Evolutionary conservation across 768 basidiomycete species (phyloP).

Genomic region (Suillus americanus): DNA sequence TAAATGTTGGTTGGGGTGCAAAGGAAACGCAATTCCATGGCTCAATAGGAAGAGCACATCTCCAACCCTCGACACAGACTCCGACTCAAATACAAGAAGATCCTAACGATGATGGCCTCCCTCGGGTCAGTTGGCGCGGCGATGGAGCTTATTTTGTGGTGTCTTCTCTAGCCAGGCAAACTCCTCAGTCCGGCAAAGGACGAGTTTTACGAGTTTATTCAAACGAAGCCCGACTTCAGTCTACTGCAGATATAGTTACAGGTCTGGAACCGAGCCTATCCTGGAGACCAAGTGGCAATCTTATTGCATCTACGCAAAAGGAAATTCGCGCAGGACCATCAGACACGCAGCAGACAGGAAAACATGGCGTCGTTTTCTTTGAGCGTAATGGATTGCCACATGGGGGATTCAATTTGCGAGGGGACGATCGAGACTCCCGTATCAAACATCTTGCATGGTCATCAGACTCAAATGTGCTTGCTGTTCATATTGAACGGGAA

Average conservation of each 20-base stretch:
- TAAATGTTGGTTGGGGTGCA: slow-evolving; percentile 97
- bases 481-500: slow-evolving; percentile 77
- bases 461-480: slow-evolving; percentile 81
- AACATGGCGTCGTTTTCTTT: slow-evolving; percentile 89
- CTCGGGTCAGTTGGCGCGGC: slow-evolving; percentile 90
- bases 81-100: slow-evolving; percentile 46
- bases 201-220: slow-evolving; percentile 33
- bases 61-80: slow-evolving; percentile 52
- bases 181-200: slow-evolving; percentile 17
- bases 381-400: slow-evolving; percentile 94
- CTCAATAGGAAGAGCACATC: slow-evolving; percentile 76
- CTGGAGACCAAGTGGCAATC: slow-evolving; percentile 88
- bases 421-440: slow-evolving; percentile 60
- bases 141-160: slow-evolving; percentile 89
- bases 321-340: slow-evolving; percentile 73
- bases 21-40: slow-evolving; percentile 98
- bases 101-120: slow-evolving; percentile 68
- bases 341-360: slow-evolving; percentile 61
- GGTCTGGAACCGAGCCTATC: slow-evolving; percentile 78
- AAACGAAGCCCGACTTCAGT: slow-evolving; percentile 62
- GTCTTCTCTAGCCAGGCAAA: slow-evolving; percentile 59
- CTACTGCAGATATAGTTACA: slow-evolving; percentile 80
- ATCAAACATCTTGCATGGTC: slow-evolving; percentile 85
- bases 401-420: slow-evolving; percentile 76
- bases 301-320: slow-evolving; percentile 80